phyloP scores from a whole-genome alignment of 129 eudicot species.

The Saposhnikovia divaricata region DNA sequence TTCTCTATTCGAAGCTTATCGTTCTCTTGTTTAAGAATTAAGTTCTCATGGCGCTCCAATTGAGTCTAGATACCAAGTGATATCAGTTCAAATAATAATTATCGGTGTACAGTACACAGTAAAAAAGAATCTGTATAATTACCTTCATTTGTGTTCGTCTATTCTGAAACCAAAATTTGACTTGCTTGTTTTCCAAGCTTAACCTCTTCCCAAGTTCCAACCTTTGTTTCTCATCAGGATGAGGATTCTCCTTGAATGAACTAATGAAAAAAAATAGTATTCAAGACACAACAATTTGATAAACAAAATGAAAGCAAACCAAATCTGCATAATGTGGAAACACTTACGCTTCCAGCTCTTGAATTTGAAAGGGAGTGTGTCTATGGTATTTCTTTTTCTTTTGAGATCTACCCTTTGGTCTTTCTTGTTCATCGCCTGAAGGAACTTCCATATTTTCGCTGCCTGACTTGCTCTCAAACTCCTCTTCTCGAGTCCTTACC shows the following conservation, averaged over 20 bases:
- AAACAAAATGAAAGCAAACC: not conserved
- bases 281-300: not conserved
- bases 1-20: slow-evolving; percentile 64
- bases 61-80: slow-evolving; percentile 38
- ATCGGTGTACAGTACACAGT: not conserved
- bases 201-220: slow-evolving; percentile 64
- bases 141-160: slow-evolving; percentile 94
- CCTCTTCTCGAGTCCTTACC: slow-evolving; percentile 52
- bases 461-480: slow-evolving; percentile 59
- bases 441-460: slow-evolving; percentile 69
- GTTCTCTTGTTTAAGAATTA: slow-evolving; percentile 59
- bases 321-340: not conserved
- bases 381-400: slow-evolving; percentile 61
- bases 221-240: slow-evolving; percentile 80
- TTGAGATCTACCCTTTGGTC: slow-evolving; percentile 29
- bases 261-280: slow-evolving; percentile 20
- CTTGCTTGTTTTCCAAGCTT: slow-evolving; percentile 67
- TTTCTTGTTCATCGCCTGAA: slow-evolving; percentile 54
- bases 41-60: slow-evolving; percentile 64
- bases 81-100: not conserved
- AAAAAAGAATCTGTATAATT: slow-evolving; percentile 2
- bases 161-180: slow-evolving; percentile 89
- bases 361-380: slow-evolving; percentile 76
- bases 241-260: slow-evolving; percentile 66
- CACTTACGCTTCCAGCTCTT: slow-evolving; percentile 72